Percentiles rank a stretch among this genome's conserved stretches.
These are phyloP conservation scores for Chalciporus pseudorubinellus DNA, from an alignment of 768 basidiomycete species.

Conservation along the genomic window DNA sequence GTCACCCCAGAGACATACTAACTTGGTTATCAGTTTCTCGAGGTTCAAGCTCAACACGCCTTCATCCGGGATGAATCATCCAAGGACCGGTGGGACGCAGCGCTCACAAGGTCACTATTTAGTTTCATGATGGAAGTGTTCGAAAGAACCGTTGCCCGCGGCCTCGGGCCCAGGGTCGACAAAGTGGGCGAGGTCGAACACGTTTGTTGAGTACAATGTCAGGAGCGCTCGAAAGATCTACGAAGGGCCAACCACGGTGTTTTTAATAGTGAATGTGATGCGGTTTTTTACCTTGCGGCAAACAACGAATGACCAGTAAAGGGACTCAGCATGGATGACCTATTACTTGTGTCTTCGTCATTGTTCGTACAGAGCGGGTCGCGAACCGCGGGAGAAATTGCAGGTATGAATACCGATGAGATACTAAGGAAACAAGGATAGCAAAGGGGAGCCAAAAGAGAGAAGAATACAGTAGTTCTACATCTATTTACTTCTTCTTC, in stretches of 20 bases:
- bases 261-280: no score
- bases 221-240: no score
- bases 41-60: conserved; percentile 96
- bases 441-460: conserved; percentile 42
- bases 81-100: conserved; percentile 96
- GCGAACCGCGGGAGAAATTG: conserved; percentile 34
- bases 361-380: conserved; percentile 43
- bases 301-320: no score
- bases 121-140: conserved; percentile 92
- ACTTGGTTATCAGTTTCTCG: conserved; percentile 62
- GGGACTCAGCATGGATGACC: no score
- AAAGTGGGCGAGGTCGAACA: conserved; percentile 60
- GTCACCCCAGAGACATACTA: conserved; percentile 1
- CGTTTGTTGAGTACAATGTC: conserved; percentile 49
- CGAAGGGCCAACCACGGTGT: no score
- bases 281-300: no score
- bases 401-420: conserved; percentile 34
- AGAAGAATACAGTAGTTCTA: conserved; percentile 67
- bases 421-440: conserved; percentile 37
- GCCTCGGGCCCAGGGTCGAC: conserved; percentile 68
- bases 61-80: conserved; percentile 91
- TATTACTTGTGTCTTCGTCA: conserved; percentile 2
- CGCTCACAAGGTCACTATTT: conserved; percentile 77
- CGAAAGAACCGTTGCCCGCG: conserved; percentile 80
- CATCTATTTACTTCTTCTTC: conserved; percentile 94